These are phyloP conservation scores for Sarocladium oryzae DNA, from an alignment of 2,329 filamentous ascomycete species.

Conservation along the genomic window DNA sequence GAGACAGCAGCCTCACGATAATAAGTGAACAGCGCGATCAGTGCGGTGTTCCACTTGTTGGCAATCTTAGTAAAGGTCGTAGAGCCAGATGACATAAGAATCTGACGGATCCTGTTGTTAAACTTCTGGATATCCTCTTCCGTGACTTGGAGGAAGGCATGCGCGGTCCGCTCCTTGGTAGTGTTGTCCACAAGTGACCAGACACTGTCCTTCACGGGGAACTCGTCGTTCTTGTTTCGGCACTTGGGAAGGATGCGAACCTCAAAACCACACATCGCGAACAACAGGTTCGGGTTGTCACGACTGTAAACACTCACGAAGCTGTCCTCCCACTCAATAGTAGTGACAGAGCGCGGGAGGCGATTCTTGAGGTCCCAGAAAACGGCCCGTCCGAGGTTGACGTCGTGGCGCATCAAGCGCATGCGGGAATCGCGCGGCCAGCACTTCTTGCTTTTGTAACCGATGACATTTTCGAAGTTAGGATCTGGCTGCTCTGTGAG, in stretches of 20 bases:
- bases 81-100: conserved; percentile 98
- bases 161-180: conserved; percentile 92
- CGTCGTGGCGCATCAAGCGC: conserved; percentile 97
- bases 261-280: conserved; percentile 97
- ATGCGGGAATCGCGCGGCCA: conserved; percentile 97
- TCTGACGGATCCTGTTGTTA: conserved; percentile 97
- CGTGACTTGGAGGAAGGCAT: conserved; percentile 95
- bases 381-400: conserved; percentile 92
- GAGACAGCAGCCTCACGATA: conserved; percentile 97
- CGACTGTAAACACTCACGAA: conserved; percentile 97
- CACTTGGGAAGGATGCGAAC: conserved; percentile 94
- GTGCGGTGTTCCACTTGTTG: conserved; percentile 98
- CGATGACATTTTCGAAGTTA: conserved; percentile 98
- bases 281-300: conserved; percentile 94
- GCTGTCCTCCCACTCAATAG: conserved; percentile 98
- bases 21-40: conserved; percentile 97
- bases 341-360: conserved; percentile 87
- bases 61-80: conserved; percentile 99
- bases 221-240: conserved; percentile 91
- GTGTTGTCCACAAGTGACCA: conserved; percentile 97
- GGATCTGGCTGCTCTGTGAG: conserved; percentile 96
- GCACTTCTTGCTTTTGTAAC: conserved; percentile 98
- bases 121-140: conserved; percentile 98
- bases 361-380: conserved; percentile 99
- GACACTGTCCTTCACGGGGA: conserved; percentile 94